Evolutionary conservation across 2,329 filamentous ascomycete genomes (phyloP), one percentile per base, ranked within the genome.

Genomic region (Leptographium radiaticola): DNA sequence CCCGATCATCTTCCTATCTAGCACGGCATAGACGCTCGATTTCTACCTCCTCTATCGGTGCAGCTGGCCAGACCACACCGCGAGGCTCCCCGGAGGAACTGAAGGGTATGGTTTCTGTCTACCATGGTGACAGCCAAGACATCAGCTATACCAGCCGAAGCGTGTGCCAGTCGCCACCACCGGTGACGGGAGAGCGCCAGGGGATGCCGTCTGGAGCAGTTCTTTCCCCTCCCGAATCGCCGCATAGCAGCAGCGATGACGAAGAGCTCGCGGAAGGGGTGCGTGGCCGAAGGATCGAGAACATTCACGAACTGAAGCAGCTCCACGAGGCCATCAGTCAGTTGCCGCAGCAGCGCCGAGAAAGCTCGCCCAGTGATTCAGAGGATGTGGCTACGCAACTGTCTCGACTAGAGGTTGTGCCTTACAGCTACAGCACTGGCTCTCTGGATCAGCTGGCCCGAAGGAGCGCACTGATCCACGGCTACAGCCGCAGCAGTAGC

Each of bases 161-260:
- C 69, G 72, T 94, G 58, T 81, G 87, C 62, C 87, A 90, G 67
- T 94, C 89, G 49, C 88, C 89, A 16, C 84, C 87, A n/a, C 87
- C 89, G 18, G 70, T 89, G 58, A 87, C 83, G 58, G 82, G 88
- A 70, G 77, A 73, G 31, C 68, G 52, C 44, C 54, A 81, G 56
- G 72, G 80, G 59, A 93, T 95, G 67, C 89, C 89, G 44, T 80
- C 81, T 58, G 89, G 88, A 57, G 89, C 88, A 58, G 81, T 95
- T 61, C 87, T 95, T 56, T 96, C 91, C 0, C 91, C 91, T 39
- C 91, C 91, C 11, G 91, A 96, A 63, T 95, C 90, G 38, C 77
- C 79, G 8, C 78, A 80, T 42, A 86, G 84, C 60, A 90, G 85
- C 61, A 89, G 90, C 67, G 90, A 95, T 65, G 89, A 95, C 61